phyloP scores from a whole-genome alignment of 73 alveolate genomes.

The Uronychia setigera region DNA sequence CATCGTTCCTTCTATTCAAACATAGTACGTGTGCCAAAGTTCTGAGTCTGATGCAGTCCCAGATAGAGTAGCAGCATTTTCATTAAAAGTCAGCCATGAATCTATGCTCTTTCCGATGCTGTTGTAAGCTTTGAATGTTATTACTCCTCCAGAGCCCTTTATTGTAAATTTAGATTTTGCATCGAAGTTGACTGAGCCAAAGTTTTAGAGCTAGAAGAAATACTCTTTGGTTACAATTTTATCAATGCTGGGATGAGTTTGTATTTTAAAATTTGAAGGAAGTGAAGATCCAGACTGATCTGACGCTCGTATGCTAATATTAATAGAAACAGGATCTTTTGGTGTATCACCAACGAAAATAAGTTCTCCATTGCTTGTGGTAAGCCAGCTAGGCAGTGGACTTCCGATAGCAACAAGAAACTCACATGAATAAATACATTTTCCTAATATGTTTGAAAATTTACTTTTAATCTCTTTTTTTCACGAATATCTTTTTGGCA shows the following conservation, averaged over 20 bases:
- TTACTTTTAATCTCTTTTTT: no score
- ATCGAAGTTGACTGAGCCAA: neutral
- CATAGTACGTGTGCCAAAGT: neutral
- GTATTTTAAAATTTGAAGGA: neutral
- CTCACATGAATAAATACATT: no score
- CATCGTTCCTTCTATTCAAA: neutral
- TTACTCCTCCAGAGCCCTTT: neutral
- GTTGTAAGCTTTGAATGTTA: neutral
- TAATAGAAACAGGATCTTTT: neutral
- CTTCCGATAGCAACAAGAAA: neutral
- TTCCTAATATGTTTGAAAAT: no score
- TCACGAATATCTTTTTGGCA: no score
- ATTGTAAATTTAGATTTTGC: neutral
- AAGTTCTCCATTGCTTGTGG: constrained; percentile 1
- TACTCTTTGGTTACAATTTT: neutral
- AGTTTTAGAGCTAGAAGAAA: neutral
- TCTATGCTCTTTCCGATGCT: neutral
- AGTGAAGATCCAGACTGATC: neutral
- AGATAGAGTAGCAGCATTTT: neutral
- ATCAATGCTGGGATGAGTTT: neutral
- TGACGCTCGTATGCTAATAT: neutral
- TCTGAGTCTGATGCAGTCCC: neutral
- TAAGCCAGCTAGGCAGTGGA: neutral
- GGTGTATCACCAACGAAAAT: neutral
- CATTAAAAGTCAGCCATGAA: neutral